Conservation (phyloP, 345 rosid species). For the Aurinia saxatilis region DNA sequence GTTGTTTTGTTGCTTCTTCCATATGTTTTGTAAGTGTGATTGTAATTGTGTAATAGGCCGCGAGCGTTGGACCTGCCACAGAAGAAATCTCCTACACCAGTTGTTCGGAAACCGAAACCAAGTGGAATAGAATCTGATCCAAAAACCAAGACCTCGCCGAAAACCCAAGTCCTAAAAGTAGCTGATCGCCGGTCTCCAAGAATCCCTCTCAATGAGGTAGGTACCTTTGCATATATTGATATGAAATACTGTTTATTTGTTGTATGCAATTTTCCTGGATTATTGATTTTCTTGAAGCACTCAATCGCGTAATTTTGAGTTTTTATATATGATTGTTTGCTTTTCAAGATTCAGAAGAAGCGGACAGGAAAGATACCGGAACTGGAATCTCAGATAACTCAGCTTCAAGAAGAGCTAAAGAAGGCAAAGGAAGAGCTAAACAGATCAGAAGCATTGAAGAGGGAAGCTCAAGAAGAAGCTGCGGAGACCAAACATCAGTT, state of each 20-base stretch:
- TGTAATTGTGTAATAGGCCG: conserved; percentile 32
- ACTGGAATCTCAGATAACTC: conserved; percentile 55
- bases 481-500: conserved; percentile 68
- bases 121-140: conserved; percentile 39
- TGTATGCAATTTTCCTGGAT: neutral
- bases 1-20: no score
- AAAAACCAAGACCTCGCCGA: conserved; percentile 36
- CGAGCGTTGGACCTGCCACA: conserved; percentile 51
- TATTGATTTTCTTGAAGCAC: neutral
- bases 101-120: conserved; percentile 49
- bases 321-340: neutral
- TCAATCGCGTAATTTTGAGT: neutral
- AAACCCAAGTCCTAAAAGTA: conserved; percentile 63
- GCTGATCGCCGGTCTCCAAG: conserved; percentile 63
- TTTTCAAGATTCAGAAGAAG: conserved; percentile 47
- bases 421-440: conserved; percentile 69
- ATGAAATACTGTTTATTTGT: neutral
- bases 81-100: conserved; percentile 51
- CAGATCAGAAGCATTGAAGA: conserved; percentile 57
- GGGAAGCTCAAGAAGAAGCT: conserved; percentile 59
- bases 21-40: neutral
- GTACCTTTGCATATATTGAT: conserved; percentile 8
- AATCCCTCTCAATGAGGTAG: conserved; percentile 73
- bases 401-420: conserved; percentile 82
- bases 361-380: conserved; percentile 49